phyloP scores from a whole-genome alignment of 1,284 basidiomycete genomes.

The Cryptococcus floricola region DNA sequence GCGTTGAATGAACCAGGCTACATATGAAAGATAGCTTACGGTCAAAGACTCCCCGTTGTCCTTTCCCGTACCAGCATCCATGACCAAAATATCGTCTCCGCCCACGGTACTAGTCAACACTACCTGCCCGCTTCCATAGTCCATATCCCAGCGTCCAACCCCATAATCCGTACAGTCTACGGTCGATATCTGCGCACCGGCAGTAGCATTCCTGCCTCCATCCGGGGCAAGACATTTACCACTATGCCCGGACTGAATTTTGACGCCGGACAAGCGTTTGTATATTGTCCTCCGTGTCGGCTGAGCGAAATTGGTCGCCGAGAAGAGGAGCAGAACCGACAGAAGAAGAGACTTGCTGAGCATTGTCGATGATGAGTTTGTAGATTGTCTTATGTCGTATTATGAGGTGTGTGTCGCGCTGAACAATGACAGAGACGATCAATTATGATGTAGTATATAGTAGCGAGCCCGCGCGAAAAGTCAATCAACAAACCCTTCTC shows the following conservation, averaged over 20 bases:
- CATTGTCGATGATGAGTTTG: too few species aligned
- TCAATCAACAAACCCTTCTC: too few species aligned
- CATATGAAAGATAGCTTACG: conserved; percentile 6
- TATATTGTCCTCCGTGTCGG: neutral
- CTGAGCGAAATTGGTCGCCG: too few species aligned
- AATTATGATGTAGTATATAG: too few species aligned
- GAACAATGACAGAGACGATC: too few species aligned
- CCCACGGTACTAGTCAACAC: conserved; percentile 11
- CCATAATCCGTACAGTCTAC: too few species aligned
- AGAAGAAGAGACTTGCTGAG: too few species aligned
- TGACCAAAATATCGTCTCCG: conserved; percentile 9
- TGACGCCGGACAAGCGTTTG: neutral
- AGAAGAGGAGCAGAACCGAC: too few species aligned
- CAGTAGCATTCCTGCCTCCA: neutral
- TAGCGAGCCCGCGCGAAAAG: too few species aligned
- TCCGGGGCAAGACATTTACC: neutral
- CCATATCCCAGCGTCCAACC: conserved; percentile 19
- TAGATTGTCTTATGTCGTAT: too few species aligned
- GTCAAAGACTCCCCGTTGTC: conserved; percentile 24
- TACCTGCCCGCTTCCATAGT: conserved; percentile 16
- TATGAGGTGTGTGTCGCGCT: too few species aligned
- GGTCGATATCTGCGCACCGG: neutral
- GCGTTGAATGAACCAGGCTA: too few species aligned
- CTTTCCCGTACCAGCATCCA: conserved; percentile 32
- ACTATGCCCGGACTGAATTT: neutral